Evolutionary conservation across 345 rosid species (phyloP), one percentile per base, ranked within the genome.

Genomic region (Raphanus sativus): DNA sequence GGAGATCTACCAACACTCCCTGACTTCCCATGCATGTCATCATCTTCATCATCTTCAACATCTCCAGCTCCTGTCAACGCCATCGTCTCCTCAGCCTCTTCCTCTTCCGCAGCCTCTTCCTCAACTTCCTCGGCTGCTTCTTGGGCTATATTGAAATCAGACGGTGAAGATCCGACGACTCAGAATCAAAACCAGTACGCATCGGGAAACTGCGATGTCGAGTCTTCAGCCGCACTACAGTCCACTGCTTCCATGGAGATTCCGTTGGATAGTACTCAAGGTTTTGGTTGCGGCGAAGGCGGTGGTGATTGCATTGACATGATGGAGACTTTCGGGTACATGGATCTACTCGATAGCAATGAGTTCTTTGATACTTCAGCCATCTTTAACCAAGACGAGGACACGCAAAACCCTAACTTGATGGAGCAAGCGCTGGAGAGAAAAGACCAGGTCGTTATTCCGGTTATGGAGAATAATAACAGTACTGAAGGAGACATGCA

Each of bases 11-110:
- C 94, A 17, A 79, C 87, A 2, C 88, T 93, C 2, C 90, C 93
- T 24, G 97, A 90, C 67, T 89, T 96, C 66, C 91, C 96, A 64
- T 91, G 96, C 99, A 95, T 95, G 97, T 96, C 99, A 0, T 89
- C 97, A 1, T 85, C 99, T n/a, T 92, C 98, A 6, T 95, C 98
- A 0, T 88, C 97, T 59, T 92, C 99, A 24, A 88, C 97, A 5
- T 86, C 93, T 81, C 91, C 86, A 28, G 91, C 88, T 4, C 91
- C 94, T 4, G 84, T 82, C 58, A 91, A 89, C 83, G 81, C 90
- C 9, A 69, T 83, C 3, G 74, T 85, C 16, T 70, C 83, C 12
- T 81, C 89, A 0, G 86, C 93, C 0, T 87, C 92, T 0, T 86
- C 94, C 0, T 86, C 91, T 2, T 85, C 91, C 0, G 83, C 88